Conservation (phyloP, 768 basidiomycete species). For the Pisolithus orientalis region DNA sequence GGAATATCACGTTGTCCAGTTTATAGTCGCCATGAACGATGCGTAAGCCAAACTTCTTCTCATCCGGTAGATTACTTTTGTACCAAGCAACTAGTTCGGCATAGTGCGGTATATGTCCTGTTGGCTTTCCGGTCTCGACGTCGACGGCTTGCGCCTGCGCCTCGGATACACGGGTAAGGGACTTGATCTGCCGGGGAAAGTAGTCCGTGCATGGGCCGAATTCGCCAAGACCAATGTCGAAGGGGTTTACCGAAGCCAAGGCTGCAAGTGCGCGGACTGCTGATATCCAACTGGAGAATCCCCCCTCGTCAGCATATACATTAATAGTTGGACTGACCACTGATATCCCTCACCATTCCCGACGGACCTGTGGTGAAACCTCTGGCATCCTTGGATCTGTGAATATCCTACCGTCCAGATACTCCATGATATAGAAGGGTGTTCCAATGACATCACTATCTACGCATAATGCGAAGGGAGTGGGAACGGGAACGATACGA, state of each 20-base stretch:
- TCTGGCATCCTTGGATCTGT: slow-evolving; percentile 77
- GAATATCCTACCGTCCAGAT: slow-evolving; percentile 90
- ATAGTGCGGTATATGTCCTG: slow-evolving; percentile 72
- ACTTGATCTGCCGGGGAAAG: slow-evolving; percentile 91
- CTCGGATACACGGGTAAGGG: slow-evolving; percentile 74
- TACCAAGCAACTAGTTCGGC: slow-evolving; percentile 76
- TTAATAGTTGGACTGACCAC: slow-evolving; percentile 3
- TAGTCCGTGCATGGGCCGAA: slow-evolving; percentile 77
- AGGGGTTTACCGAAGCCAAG: slow-evolving; percentile 59
- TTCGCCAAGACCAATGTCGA: slow-evolving; percentile 55
- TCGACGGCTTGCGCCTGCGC: slow-evolving; percentile 69
- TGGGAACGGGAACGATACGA: slow-evolving; percentile 74
- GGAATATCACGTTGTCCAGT: slow-evolving; percentile 95
- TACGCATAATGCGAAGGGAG: slow-evolving; percentile 78
- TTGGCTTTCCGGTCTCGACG: slow-evolving; percentile 49
- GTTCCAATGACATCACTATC: slow-evolving; percentile 76
- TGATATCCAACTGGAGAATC: slow-evolving; percentile 60
- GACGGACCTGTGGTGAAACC: slow-evolving; percentile 51
- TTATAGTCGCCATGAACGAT: slow-evolving; percentile 98
- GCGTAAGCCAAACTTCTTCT: slow-evolving; percentile 65
- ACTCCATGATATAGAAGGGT: slow-evolving; percentile 96
- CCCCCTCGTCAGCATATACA: not conserved
- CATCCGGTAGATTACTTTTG: slow-evolving; percentile 64
- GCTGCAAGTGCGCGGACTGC: slow-evolving; percentile 66
- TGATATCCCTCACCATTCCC: slow-evolving; percentile 54